Percentiles rank a stretch among this genome's conserved stretches.
Evolutionary conservation across 805 yeast genomes (phyloP).

Genomic region (Saturnispora silvae): DNA sequence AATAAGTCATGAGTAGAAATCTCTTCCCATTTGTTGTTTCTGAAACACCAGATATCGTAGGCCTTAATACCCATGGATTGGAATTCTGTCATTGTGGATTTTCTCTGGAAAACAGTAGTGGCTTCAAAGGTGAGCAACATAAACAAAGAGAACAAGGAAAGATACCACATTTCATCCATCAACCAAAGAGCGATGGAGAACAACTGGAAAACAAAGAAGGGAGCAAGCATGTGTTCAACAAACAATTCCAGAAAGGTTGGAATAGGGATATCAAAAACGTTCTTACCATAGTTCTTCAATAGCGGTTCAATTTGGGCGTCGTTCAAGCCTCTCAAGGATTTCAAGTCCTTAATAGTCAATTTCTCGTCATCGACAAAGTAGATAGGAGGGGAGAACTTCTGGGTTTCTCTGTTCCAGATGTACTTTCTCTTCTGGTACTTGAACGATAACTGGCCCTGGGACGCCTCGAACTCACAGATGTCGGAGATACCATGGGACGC

Average conservation of each 20-base stretch:
- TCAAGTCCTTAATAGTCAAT: conserved; percentile 49
- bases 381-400: conserved; percentile 68
- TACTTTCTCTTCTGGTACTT: conserved; percentile 88
- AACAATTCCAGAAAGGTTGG: conserved; percentile 87
- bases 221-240: conserved; percentile 97
- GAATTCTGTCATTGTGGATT: conserved; percentile 88
- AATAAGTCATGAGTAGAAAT: conserved; percentile 64
- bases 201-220: conserved; percentile 92
- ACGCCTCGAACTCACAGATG: conserved; percentile 48
- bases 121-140: conserved; percentile 91
- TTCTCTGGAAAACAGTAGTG: conserved; percentile 91
- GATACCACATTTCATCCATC: conserved; percentile 95
- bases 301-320: conserved; percentile 26
- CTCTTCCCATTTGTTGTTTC: conserved; percentile 62
- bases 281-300: conserved; percentile 63
- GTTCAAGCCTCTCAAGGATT: conserved; percentile 30
- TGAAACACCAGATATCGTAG: conserved; percentile 59
- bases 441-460: conserved; percentile 56
- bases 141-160: conserved; percentile 79
- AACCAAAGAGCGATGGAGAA: conserved; percentile 94
- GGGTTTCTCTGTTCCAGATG: conserved; percentile 44
- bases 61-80: conserved; percentile 97
- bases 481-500: conserved; percentile 82
- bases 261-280: conserved; percentile 87
- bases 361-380: conserved; percentile 60